A percentile compares a stretch with the other conserved stretches of the same genome.
Evolutionary conservation across 148 eudicot genomes (phyloP).

Genomic region (Pouteria glomerata): DNA sequence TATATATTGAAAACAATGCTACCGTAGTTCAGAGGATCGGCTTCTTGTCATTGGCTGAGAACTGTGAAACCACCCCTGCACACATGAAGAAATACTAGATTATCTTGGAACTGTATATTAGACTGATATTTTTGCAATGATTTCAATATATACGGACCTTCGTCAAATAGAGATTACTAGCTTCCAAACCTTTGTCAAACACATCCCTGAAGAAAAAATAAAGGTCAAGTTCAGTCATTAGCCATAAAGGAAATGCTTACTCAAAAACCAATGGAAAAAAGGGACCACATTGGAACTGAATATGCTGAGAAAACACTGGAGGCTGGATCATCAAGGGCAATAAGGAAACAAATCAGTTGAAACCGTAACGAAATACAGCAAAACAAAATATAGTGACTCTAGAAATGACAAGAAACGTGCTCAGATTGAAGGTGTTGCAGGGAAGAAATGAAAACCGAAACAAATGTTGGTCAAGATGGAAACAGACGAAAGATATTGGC

Average conservation of each 20-base stretch:
- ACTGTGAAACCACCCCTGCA: slow-evolving; percentile 56
- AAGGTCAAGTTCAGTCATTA: slow-evolving; percentile 4
- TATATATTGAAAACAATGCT: background rate
- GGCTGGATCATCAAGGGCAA: background rate
- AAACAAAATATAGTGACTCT: background rate
- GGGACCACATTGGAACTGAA: background rate
- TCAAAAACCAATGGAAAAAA: background rate
- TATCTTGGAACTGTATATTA: background rate
- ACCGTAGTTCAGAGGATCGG: slow-evolving; percentile 55
- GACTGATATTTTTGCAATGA: slow-evolving; percentile 1
- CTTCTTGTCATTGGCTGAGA: slow-evolving; percentile 61
- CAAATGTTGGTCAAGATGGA: background rate
- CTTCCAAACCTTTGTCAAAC: slow-evolving; percentile 31
- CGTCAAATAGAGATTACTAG: slow-evolving; percentile 37
- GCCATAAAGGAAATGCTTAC: background rate
- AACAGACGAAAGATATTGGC: background rate
- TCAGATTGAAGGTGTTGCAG: background rate
- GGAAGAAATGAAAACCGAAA: background rate
- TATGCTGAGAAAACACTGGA: background rate
- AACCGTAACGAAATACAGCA: background rate
- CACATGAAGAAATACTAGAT: slow-evolving; percentile 5
- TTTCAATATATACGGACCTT: slow-evolving; percentile 27
- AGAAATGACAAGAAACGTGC: background rate
- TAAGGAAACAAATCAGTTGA: background rate
- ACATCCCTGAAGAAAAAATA: slow-evolving; percentile 24